Conservation (phyloP, 2,329 filamentous ascomycete species). For the Stemphylium vesicarium region DNA sequence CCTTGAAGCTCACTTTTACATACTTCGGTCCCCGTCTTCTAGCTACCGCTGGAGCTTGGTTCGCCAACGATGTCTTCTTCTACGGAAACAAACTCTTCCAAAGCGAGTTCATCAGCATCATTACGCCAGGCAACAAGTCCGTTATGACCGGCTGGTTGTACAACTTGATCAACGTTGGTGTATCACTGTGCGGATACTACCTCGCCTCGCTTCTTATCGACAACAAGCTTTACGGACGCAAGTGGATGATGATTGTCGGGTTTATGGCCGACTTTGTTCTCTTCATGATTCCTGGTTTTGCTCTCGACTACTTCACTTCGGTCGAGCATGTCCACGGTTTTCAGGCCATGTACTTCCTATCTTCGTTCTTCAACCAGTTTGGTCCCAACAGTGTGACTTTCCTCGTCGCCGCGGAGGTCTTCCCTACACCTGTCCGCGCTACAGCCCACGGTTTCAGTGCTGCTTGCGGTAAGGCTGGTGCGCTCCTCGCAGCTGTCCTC, state of each 20-base stretch:
- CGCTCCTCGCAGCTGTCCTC: constrained; percentile 82
- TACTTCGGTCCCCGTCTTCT: constrained; percentile 87
- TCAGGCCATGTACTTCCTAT: constrained; percentile 98
- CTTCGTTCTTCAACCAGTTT: constrained; percentile 99
- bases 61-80: constrained; percentile 97
- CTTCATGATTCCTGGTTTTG: constrained; percentile 89
- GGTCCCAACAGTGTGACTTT: constrained; percentile 96
- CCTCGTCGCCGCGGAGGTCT: constrained; percentile 95
- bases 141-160: constrained; percentile 90
- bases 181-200: constrained; percentile 89
- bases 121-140: constrained; percentile 71
- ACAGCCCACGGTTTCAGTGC: constrained; percentile 96
- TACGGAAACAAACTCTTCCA: constrained; percentile 99
- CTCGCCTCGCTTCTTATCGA: constrained; percentile 86
- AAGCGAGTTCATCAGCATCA: constrained; percentile 83
- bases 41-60: constrained; percentile 89
- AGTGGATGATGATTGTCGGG: constrained; percentile 94
- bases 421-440: constrained; percentile 89
- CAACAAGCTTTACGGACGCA: constrained; percentile 95
- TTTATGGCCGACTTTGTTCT: constrained; percentile 93
- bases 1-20: constrained; percentile 76
- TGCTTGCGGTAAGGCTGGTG: constrained; percentile 86
- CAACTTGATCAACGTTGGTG: constrained; percentile 89
- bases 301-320: constrained; percentile 81
- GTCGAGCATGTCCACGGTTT: constrained; percentile 79